Evolutionary conservation across 306 rosid genomes (phyloP), one percentile per base, ranked within the genome.

Genomic region (Lablab purpureus): DNA sequence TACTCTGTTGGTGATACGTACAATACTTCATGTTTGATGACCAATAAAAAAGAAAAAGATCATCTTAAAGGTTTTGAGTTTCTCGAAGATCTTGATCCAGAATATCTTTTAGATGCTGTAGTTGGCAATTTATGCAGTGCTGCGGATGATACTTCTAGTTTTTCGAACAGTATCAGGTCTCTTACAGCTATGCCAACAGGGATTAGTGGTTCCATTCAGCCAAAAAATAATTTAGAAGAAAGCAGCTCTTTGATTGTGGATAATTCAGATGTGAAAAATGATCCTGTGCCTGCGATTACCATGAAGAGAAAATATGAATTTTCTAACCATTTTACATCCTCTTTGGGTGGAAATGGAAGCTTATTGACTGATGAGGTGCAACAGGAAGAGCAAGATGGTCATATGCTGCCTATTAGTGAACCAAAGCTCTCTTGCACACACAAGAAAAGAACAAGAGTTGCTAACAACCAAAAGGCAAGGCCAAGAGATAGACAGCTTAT

Each of bases 401-500:
- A 65, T 47, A 21, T 45, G 50, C 79, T 82, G 32, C 77, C 78
- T 50, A 74, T 51, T 54, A 79, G 76, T 59, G 90, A 75, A 76
- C 71, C 84, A 10, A 90, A 87, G 81, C 13, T 5, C 28, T 73
- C 85, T 11, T 81, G 87, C 71, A 30, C 47, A 11, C 34, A 74
- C 78, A 86, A 79, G 67, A 89, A 77, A 81, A 87, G 78, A 77
- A 79, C 46, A n/a, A 87, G 77, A 75, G 81, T 30, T 34, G 82
- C 85, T 32, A 84, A 73, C 36, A 73, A 43, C 36, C 85, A 76
- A 66, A 95, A 76, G 87, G 80, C 88, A 56, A 86, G 94, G 79
- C 98, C 99, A 11, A 87, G 97, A 87, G 99, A 95, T 70, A 87
- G 99, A 81, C 99, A 95, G 18, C 66, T 95, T 86, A 88, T 95